Base-by-base conservation (phyloP, 2,329 filamentous ascomycete genomes). In the Samsoniella hepiali region DNA sequence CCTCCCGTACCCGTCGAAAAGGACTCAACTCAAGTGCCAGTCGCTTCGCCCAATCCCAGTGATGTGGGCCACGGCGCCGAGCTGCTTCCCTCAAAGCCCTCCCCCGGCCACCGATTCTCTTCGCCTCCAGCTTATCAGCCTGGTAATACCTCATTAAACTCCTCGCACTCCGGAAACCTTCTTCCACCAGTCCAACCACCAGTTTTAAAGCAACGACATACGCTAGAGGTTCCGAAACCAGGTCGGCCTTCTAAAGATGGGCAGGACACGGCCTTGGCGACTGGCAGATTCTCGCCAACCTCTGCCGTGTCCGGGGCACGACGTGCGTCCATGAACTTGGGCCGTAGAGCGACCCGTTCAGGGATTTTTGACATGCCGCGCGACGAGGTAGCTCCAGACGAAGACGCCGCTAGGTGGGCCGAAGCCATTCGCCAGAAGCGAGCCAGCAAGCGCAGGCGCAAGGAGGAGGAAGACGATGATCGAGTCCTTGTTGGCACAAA, bases 401-500 rank as follows among this genome's bases (percentile, higher is more conserved):
- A 97, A 70, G 94, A 98, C 72, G 93, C 94, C 44, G 84, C 91
- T 64, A 86, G 93, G 63, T 98, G 93, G 91, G 91, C 95, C 36
- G 95, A 99, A 76, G 91, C 91, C 44, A 93, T 97, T 71, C 88
- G 91, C 70, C 91, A 96, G 73, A 97, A 96, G 78, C 83, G 94
- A 67, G 93, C 93, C 8, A 96, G 90, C 75, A 95, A 93, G 80
- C 85, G 91, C 73, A 90, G 87, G 75, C 84, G 88, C 69, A 90
- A 88, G 72, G 93, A 97, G 67, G 90, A 89, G 66, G 89, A 97
- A 69, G 93, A 97, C 68, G 95, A 98, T 65, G 94, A 98, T 71
- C 87, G 93, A 66, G 94, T 99, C 10, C 84, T 98, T 38, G 93
- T 99, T 22, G 95, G 95, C 65, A 99, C 92, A 64, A 98, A 97